Conservation (phyloP, 208 protist genomes). For the Leishmania mexicana region DNA sequence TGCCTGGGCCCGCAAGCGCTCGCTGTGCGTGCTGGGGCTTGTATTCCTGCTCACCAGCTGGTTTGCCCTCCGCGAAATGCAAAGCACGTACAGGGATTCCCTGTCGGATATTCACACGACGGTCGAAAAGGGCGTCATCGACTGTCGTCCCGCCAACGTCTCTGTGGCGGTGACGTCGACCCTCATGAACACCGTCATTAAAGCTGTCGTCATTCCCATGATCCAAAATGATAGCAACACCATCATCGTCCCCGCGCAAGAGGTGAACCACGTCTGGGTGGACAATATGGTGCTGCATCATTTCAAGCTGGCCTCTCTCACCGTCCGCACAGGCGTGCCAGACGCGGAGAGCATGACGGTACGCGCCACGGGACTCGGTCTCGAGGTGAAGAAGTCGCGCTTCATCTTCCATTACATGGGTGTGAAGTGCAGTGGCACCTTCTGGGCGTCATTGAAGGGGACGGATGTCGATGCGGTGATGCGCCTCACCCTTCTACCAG, state of each 20-base stretch:
- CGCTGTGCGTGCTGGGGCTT: neutral
- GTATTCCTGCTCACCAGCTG: neutral
- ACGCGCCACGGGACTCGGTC: constrained; percentile 22
- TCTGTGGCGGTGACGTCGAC: constrained; percentile 15
- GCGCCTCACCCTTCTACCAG: constrained; percentile 26
- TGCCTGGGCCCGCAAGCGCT: neutral
- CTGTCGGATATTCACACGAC: too few species aligned
- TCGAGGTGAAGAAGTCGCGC: constrained; percentile 48
- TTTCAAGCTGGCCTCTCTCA: constrained; percentile 35
- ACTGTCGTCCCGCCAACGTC: constrained; percentile 4
- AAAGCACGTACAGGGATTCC: neutral
- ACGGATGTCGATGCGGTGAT: constrained; percentile 32
- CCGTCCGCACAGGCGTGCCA: constrained; percentile 22
- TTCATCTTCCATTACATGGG: constrained; percentile 43
- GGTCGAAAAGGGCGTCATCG: neutral
- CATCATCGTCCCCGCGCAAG: constrained; percentile 39
- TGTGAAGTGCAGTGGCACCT: constrained; percentile 38
- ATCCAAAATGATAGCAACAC: constrained; percentile 29
- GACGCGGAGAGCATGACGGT: constrained; percentile 36
- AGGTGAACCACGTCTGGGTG: constrained; percentile 40
- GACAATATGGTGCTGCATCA: constrained; percentile 46
- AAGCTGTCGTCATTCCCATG: constrained; percentile 14
- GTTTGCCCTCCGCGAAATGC: neutral
- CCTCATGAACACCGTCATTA: constrained; percentile 20
- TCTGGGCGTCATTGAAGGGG: constrained; percentile 36